Percentiles rank a stretch among this genome's conserved stretches.
Conservation (phyloP, 441 rosid genomes). For the California macrophylla region DNA sequence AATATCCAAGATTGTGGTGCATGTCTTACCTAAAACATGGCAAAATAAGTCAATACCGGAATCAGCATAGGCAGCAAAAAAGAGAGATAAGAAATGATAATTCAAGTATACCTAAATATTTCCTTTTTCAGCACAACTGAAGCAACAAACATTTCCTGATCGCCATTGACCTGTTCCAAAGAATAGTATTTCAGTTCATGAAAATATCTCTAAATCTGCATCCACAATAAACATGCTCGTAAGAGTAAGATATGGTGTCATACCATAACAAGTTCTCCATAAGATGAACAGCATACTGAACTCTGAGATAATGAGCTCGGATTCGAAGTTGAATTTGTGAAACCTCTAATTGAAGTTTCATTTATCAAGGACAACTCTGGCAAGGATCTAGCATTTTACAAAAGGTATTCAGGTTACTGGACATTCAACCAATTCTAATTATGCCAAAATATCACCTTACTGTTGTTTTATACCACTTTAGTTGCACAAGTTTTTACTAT, state of each 20-base stretch:
- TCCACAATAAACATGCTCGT: slow-evolving; percentile 11
- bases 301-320: slow-evolving; percentile 37
- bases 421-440: background rate
- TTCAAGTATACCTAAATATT: slow-evolving; percentile 36
- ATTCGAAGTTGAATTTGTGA: slow-evolving; percentile 38
- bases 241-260: slow-evolving; percentile 8
- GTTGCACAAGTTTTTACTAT: background rate
- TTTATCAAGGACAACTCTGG: slow-evolving; percentile 63
- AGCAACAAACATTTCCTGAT: slow-evolving; percentile 55
- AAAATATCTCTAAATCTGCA: background rate
- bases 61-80: background rate
- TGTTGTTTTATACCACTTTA: background rate
- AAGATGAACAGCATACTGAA: slow-evolving; percentile 50
- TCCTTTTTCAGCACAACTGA: slow-evolving; percentile 54
- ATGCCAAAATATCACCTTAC: background rate
- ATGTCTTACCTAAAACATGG: background rate
- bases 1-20: background rate
- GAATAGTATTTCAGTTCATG: background rate
- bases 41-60: background rate
- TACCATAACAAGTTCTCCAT: slow-evolving; percentile 81
- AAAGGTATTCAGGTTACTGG: slow-evolving; percentile 9
- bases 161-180: slow-evolving; percentile 56
- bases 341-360: slow-evolving; percentile 60
- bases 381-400: slow-evolving; percentile 44
- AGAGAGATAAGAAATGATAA: background rate